phyloP scores from a whole-genome alignment of 108 stramenopile genomes.

The Skeletonema grethae region DNA sequence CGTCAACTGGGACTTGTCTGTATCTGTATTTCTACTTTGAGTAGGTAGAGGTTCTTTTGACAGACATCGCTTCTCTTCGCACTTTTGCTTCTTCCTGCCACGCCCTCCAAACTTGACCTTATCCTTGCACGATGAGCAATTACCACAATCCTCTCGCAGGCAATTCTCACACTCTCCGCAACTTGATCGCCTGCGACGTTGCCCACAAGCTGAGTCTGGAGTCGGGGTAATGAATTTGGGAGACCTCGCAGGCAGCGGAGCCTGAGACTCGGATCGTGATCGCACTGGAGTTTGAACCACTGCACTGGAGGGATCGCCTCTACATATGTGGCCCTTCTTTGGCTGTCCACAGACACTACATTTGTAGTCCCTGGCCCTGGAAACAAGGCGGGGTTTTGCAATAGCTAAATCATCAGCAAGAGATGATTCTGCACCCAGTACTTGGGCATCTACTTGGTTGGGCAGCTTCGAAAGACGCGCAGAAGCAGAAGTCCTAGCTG shows the following conservation, averaged over 20 bases:
- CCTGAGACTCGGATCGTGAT: neutral
- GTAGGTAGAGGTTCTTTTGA: neutral
- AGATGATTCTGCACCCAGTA: neutral
- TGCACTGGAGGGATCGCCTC: neutral
- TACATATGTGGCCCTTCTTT: neutral
- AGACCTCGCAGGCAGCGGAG: neutral
- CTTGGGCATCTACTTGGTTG: neutral
- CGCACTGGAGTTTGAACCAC: neutral
- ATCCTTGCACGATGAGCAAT: neutral
- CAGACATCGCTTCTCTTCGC: neutral
- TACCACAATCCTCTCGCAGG: neutral
- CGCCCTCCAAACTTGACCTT: slow-evolving; percentile 3
- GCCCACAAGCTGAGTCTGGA: neutral
- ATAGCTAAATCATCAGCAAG: neutral
- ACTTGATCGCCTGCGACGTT: neutral
- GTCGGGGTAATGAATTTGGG: neutral
- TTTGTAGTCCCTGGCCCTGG: neutral
- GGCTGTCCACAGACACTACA: neutral
- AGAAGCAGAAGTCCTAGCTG: neutral
- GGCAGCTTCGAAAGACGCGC: neutral
- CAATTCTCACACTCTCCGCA: slow-evolving; percentile 5
- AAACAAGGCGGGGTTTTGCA: neutral
- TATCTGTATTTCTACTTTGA: neutral
- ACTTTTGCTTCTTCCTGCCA: neutral
- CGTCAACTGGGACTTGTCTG: neutral